Percentiles rank a stretch among this genome's conserved stretches.
These are phyloP conservation scores for Termitomyces sp. DNA, from an alignment of 768 basidiomycete genomes.

Conservation along the genomic window DNA sequence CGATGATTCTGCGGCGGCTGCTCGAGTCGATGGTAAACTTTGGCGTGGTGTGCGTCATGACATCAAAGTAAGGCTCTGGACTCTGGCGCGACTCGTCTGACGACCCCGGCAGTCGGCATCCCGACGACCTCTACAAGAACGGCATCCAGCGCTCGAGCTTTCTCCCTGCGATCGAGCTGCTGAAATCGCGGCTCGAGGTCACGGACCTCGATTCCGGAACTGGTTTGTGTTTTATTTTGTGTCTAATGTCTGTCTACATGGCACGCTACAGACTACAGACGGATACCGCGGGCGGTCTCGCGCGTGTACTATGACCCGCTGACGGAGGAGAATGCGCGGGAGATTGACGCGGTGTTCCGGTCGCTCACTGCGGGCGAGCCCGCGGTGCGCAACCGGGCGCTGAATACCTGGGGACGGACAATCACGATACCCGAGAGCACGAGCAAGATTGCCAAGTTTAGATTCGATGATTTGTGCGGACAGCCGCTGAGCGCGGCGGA, in stretches of 20 bases:
- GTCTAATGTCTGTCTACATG: too few species aligned
- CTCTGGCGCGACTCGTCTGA: neutral
- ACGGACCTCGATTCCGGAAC: conserved; percentile 95
- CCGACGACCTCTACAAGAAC: conserved; percentile 96
- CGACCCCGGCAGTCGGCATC: conserved; percentile 72
- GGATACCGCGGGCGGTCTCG: conserved; percentile 87
- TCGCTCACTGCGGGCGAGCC: conserved; percentile 59
- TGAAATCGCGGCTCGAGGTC: conserved; percentile 83
- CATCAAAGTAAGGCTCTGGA: conserved; percentile 78
- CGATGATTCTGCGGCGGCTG: conserved; percentile 92
- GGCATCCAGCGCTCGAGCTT: conserved; percentile 96
- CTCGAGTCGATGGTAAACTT: conserved; percentile 81
- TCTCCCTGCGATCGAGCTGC: conserved; percentile 88
- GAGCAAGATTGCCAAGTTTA: conserved; percentile 76
- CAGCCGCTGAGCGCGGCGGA: conserved; percentile 91
- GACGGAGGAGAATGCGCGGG: conserved; percentile 52
- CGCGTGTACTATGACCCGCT: conserved; percentile 91
- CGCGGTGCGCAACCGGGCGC: conserved; percentile 52
- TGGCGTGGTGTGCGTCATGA: conserved; percentile 93
- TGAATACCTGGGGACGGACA: conserved; percentile 89
- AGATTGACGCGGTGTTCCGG: conserved; percentile 81
- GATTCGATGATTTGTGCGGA: conserved; percentile 83
- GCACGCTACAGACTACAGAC: conserved; percentile 99
- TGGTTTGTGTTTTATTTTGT: conserved; percentile 39
- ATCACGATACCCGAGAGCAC: conserved; percentile 78